Conservation (phyloP, 1,284 basidiomycete genomes). For the Rhodotorula sp. region DNA sequence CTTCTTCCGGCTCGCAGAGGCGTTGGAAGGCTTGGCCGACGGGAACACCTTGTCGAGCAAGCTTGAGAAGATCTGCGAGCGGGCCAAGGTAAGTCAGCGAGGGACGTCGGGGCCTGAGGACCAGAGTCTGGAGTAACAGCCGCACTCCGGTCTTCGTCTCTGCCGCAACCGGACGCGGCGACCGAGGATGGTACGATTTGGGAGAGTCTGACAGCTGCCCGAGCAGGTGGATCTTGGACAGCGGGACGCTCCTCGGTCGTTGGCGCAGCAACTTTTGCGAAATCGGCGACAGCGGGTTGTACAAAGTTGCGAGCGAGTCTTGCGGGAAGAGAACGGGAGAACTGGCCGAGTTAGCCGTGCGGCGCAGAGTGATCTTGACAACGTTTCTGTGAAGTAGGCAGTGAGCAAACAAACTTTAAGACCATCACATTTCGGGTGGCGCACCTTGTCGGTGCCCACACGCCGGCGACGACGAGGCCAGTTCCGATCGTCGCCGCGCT, state of each 20-base stretch:
- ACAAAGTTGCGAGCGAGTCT: slow-evolving; percentile 23
- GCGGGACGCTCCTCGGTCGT: slow-evolving; percentile 14
- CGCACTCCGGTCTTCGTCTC: slow-evolving; percentile 6
- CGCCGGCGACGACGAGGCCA: slow-evolving; percentile 18
- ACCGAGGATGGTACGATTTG: slow-evolving; percentile 30
- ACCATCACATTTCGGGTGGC: background rate
- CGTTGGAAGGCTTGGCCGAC: background rate
- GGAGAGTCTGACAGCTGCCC: slow-evolving; percentile 21
- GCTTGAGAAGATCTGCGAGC: slow-evolving; percentile 7
- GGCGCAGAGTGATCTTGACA: slow-evolving; percentile 30
- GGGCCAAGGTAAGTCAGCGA: background rate
- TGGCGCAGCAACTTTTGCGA: slow-evolving; percentile 2
- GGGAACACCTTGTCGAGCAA: slow-evolving; percentile 4
- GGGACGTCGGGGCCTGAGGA: background rate
- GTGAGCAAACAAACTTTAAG: background rate
- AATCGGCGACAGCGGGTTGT: slow-evolving; percentile 24
- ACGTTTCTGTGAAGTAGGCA: slow-evolving; percentile 13
- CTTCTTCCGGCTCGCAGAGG: slow-evolving; percentile 1
- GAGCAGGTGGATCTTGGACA: slow-evolving; percentile 23
- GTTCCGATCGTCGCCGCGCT: slow-evolving; percentile 15
- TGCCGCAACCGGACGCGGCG: background rate
- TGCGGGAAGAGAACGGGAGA: slow-evolving; percentile 24
- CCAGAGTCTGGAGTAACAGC: background rate
- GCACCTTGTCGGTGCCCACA: slow-evolving; percentile 29
- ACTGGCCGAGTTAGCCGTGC: slow-evolving; percentile 4